These are phyloP conservation scores for Dillenia suffruticosa DNA, from an alignment of 164 flowering plant species.

Conservation along the genomic window DNA sequence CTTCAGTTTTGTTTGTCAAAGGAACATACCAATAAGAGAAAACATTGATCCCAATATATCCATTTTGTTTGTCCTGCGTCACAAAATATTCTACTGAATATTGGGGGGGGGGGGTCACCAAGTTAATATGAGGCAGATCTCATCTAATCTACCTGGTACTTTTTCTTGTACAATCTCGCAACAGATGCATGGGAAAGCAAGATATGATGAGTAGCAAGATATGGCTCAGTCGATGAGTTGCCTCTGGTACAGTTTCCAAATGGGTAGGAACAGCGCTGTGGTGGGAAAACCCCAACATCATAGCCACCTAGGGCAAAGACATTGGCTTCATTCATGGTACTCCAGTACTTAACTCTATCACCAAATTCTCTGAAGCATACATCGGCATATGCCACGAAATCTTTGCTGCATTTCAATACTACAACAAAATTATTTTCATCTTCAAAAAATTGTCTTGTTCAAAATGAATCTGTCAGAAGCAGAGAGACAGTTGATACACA, in stretches of 20 bases:
- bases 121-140: neutral
- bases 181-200: conserved; percentile 51
- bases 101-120: neutral
- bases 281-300: conserved; percentile 30
- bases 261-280: conserved; percentile 36
- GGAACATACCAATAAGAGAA: conserved; percentile 28
- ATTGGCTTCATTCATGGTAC: conserved; percentile 49
- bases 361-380: conserved; percentile 49
- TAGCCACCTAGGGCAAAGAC: conserved; percentile 24
- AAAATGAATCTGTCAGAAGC: neutral
- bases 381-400: conserved; percentile 39
- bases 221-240: conserved; percentile 51
- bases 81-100: too few species aligned
- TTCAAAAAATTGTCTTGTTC: too few species aligned
- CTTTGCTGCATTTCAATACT: conserved; percentile 21
- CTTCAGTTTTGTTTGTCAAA: conserved; percentile 28
- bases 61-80: conserved; percentile 43
- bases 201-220: conserved; percentile 32
- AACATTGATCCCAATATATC: conserved; percentile 39
- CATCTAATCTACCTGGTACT: conserved; percentile 27
- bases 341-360: conserved; percentile 49
- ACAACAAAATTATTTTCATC: neutral
- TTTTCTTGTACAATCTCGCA: conserved; percentile 26
- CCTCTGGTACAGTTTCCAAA: conserved; percentile 37
- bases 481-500: conserved; percentile 7